These are phyloP conservation scores for Moricandia moricandioides DNA, from an alignment of 345 rosid genomes.

Conservation along the genomic window DNA sequence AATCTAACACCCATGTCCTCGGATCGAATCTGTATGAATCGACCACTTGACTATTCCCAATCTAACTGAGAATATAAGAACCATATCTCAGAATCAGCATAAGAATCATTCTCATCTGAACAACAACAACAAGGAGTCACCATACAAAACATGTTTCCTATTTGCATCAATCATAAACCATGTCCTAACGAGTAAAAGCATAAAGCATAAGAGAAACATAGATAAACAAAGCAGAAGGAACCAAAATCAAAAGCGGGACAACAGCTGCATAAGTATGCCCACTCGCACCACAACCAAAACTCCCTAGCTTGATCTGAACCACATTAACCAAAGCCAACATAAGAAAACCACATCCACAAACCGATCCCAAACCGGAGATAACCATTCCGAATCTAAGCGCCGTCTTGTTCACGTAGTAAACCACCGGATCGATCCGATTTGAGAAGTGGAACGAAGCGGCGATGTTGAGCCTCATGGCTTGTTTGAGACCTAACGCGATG, in stretches of 20 bases:
- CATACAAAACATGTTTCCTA: not conserved
- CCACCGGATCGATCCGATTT: slow-evolving; percentile 25
- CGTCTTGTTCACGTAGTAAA: slow-evolving; percentile 43
- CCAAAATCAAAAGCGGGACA: slow-evolving; percentile 70
- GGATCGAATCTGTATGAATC: slow-evolving; percentile 19
- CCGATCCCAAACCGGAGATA: slow-evolving; percentile 70
- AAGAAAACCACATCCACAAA: slow-evolving; percentile 57
- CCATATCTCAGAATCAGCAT: slow-evolving; percentile 6
- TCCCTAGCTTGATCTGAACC: slow-evolving; percentile 78
- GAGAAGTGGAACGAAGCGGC: slow-evolving; percentile 30
- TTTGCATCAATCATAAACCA: not conserved
- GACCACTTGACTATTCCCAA: slow-evolving; percentile 13
- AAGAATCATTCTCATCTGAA: slow-evolving; percentile 22
- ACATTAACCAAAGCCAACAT: slow-evolving; percentile 80
- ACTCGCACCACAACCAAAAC: slow-evolving; percentile 62
- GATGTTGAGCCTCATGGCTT: slow-evolving; percentile 59
- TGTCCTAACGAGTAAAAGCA: slow-evolving; percentile 58
- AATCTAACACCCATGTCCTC: slow-evolving; percentile 19
- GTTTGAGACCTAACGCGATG: slow-evolving; percentile 74
- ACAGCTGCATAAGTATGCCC: slow-evolving; percentile 62
- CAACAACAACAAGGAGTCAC: not conserved
- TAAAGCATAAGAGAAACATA: slow-evolving; percentile 57
- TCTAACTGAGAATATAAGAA: slow-evolving; percentile 13
- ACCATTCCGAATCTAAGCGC: slow-evolving; percentile 76
- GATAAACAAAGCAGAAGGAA: slow-evolving; percentile 53